These are phyloP conservation scores for Magnolia kwangsiensis DNA, from an alignment of 164 flowering plant genomes.

Conservation along the genomic window DNA sequence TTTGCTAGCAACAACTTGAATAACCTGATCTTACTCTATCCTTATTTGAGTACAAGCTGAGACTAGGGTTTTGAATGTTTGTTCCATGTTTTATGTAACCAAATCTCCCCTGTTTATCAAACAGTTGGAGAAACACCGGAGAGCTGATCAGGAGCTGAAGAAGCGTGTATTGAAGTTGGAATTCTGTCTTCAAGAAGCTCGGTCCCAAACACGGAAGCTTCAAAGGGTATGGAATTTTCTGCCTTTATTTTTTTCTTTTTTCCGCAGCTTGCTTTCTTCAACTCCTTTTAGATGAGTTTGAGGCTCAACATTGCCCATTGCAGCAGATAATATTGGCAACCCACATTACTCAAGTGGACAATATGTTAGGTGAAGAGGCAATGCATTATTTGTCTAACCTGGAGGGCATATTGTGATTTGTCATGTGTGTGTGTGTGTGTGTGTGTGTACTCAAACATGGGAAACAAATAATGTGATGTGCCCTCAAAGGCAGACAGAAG, in stretches of 20 bases:
- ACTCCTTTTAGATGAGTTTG: neutral
- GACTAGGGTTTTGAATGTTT: neutral
- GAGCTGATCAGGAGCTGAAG: slow-evolving; percentile 87
- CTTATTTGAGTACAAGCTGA: neutral
- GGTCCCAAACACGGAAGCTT: slow-evolving; percentile 86
- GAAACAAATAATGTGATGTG: too few relatives aligned
- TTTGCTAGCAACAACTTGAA: neutral
- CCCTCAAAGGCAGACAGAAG: too few relatives aligned
- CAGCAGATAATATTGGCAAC: neutral
- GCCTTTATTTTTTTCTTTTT: neutral
- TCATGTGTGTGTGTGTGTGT: too few relatives aligned
- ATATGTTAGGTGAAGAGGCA: too few relatives aligned
- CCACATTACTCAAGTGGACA: too few relatives aligned
- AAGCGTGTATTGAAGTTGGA: slow-evolving; percentile 87
- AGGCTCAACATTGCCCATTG: neutral
- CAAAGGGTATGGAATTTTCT: slow-evolving; percentile 57
- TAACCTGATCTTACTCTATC: neutral
- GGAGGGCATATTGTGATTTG: too few relatives aligned
- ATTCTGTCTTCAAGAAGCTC: slow-evolving; percentile 90
- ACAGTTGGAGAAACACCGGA: slow-evolving; percentile 83
- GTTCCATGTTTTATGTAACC: neutral
- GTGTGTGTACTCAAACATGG: too few relatives aligned
- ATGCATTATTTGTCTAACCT: too few relatives aligned
- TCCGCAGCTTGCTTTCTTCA: neutral
- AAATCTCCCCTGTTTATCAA: neutral